Evolutionary conservation across 495 filamentous ascomycete species (phyloP).

Genomic region (Tuber aestivum): DNA sequence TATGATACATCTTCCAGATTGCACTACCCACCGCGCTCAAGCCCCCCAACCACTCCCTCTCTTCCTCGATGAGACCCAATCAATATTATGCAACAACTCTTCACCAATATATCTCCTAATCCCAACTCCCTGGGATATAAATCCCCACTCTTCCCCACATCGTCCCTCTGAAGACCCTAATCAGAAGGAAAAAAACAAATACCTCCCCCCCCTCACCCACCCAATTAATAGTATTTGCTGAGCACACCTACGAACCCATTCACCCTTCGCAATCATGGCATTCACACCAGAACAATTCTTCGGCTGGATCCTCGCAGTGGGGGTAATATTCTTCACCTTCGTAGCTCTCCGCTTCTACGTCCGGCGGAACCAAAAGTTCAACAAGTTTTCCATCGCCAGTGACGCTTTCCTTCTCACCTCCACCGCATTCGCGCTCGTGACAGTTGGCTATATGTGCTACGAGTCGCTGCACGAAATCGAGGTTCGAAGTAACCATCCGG

Average conservation of each 20-base stretch:
- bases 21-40: background rate
- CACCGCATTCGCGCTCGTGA: background rate
- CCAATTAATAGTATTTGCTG: background rate
- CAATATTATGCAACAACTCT: background rate
- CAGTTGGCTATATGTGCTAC: background rate
- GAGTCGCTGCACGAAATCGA: background rate
- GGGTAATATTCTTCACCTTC: background rate
- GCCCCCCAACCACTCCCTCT: background rate
- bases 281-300: background rate
- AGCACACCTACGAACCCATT: background rate
- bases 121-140: background rate
- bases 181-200: background rate
- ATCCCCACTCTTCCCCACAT: background rate
- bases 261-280: background rate
- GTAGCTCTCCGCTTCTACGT: background rate
- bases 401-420: background rate
- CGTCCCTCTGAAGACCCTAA: background rate
- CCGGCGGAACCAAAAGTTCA: background rate
- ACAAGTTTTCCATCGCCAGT: background rate
- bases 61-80: background rate
- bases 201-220: background rate
- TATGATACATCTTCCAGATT: background rate
- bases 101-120: background rate
- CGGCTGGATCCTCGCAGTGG: background rate
- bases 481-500: background rate